Base-by-base conservation (phyloP, 169 alveolate genomes). In the Ichthyophthirius multifiliis region DNA sequence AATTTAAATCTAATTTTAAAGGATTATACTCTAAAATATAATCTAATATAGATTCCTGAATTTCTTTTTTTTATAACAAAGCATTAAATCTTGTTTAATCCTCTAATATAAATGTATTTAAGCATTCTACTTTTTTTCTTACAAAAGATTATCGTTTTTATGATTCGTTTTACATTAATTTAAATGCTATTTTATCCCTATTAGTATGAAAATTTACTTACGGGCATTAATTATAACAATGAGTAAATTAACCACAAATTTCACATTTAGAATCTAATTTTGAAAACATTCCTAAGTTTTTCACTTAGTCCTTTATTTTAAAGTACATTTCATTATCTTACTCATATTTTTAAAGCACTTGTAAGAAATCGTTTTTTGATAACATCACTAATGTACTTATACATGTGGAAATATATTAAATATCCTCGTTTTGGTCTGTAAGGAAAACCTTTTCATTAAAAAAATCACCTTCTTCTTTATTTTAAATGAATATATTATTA, bases 301-400 rank as follows among this genome's bases (percentile, higher is more conserved):
- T 55, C 39, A 30, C 48, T 45, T n/a, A n/a, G 37, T 79, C 86
- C 5, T 81, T 45, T 20, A 79, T 23, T 39, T 67, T 16, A 34
- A 79, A 79, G 39, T 79, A 79, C 32, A 32, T 65, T 16, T 79
- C 86, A 46, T 45, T 67, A 67, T 79, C 86, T 9, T 45, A 39
- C 12, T 79, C 76, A 43, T 46, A 79, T 43, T 71, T 67, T 32
- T 37, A 35, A 10, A 79, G 13, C 10, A 46, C 67, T 35, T 79
- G 75, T 35, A 79, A 46, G 30, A 79, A 79, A 47, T 65, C 86
- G 7, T 47, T 32, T 67, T 76, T 65, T 5, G 65, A 43, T 4
- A 79, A 18, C 16, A 30, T 32, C 6, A 35, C 75, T 15, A 65
- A 15, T 3, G 71, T 16, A 10, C 47, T 32, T 31, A 65, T 16